These are phyloP conservation scores for Metschnikowia drakensbergensis DNA, from an alignment of 805 yeast genomes.

Conservation along the genomic window DNA sequence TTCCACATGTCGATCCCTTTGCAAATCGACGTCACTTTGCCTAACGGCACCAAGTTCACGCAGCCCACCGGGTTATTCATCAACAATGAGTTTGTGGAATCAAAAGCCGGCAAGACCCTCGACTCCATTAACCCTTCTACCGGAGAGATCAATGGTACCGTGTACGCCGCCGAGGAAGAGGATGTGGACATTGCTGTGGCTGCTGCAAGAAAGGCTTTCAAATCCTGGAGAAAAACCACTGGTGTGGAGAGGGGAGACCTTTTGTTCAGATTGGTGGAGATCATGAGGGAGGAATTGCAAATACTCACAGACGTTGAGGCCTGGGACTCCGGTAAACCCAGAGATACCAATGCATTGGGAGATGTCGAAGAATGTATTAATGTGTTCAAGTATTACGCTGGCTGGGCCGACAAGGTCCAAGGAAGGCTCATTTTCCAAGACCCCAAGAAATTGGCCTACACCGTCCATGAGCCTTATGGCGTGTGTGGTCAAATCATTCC, in stretches of 20 bases:
- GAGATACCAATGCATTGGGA: constrained; percentile 43
- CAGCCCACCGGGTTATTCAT: constrained; percentile 66
- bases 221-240: constrained; percentile 44
- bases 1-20: constrained; percentile 34
- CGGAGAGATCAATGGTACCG: constrained; percentile 40
- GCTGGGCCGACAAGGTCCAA: constrained; percentile 57
- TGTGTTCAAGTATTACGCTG: constrained; percentile 53
- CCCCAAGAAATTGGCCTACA: constrained; percentile 56
- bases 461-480: constrained; percentile 63
- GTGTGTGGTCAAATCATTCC: constrained; percentile 70
- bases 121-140: constrained; percentile 44
- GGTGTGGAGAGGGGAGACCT: constrained; percentile 41
- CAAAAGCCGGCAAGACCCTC: constrained; percentile 26
- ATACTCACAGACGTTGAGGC: constrained; percentile 39
- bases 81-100: constrained; percentile 41
- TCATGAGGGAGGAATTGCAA: constrained; percentile 31
- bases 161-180: constrained; percentile 39
- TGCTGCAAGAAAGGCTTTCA: constrained; percentile 38
- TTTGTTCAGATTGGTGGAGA: constrained; percentile 36
- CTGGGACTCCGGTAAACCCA: constrained; percentile 48
- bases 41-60: constrained; percentile 46
- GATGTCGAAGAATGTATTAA: constrained; percentile 47
- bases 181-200: constrained; percentile 42
- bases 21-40: constrained; percentile 39
- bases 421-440: constrained; percentile 43